Evolutionary conservation across 208 protist genomes (phyloP).

Genomic region (Trypanosoma caninum): DNA sequence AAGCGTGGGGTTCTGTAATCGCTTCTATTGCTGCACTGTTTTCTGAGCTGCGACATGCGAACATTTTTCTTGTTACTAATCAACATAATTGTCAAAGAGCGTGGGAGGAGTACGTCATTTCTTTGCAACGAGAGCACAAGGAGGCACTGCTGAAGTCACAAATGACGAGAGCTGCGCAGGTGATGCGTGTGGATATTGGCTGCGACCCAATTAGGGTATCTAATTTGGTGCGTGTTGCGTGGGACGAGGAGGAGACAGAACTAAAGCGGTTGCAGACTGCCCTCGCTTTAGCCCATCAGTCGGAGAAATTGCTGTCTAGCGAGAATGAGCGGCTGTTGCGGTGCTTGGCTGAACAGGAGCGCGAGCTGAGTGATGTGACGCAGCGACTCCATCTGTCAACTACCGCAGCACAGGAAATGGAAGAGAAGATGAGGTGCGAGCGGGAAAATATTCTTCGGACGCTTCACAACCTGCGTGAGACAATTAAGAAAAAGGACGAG

Average conservation of each 20-base stretch:
- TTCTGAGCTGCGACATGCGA: not conserved
- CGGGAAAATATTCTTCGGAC: constrained; percentile 72
- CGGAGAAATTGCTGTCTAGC: constrained; percentile 32
- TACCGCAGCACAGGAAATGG: constrained; percentile 4
- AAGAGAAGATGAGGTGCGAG: constrained; percentile 37
- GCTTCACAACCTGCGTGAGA: constrained; percentile 57
- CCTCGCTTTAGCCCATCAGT: constrained; percentile 28
- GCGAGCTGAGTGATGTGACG: constrained; percentile 22
- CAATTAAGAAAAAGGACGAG: constrained; percentile 54
- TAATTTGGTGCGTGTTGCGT: not conserved
- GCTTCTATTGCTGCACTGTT: not conserved
- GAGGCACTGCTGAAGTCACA: constrained; percentile 11
- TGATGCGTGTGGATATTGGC: not conserved
- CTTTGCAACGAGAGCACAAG: constrained; percentile 24
- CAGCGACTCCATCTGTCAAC: constrained; percentile 9
- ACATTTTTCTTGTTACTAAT: constrained; percentile 1
- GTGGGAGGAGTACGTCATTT: constrained; percentile 28
- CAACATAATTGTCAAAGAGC: constrained; percentile 37
- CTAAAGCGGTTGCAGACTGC: constrained; percentile 34
- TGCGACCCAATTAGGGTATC: constrained; percentile 15
- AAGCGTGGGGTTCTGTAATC: not conserved
- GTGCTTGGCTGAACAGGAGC: constrained; percentile 25
- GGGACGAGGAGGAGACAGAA: constrained; percentile 15
- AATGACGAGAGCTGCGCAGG: not conserved
- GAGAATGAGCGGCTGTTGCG: constrained; percentile 62